phyloP scores from a whole-genome alignment of 164 flowering plant species.

The Berberis vulgaris region DNA sequence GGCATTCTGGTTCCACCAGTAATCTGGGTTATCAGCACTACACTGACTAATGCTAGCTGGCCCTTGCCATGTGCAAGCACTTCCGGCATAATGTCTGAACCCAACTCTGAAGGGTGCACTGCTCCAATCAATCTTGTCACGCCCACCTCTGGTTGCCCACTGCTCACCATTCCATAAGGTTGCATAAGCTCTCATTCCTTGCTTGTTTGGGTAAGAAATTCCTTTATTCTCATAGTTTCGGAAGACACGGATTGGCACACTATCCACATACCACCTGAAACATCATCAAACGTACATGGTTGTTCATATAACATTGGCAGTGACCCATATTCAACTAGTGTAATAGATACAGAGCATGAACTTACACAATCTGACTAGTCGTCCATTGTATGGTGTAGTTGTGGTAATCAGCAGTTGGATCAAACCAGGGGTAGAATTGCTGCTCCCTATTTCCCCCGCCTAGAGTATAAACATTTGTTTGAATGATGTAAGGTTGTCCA shows the following conservation, averaged over 20 bases:
- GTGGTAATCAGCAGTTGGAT: constrained; percentile 76
- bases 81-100: constrained; percentile 30
- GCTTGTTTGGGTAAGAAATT: constrained; percentile 55
- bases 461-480: constrained; percentile 65
- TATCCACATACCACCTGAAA: constrained; percentile 75
- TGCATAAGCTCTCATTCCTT: constrained; percentile 58
- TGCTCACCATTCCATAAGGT: constrained; percentile 77
- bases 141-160: constrained; percentile 84
- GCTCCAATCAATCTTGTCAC: constrained; percentile 51
- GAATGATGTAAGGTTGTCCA: constrained; percentile 67
- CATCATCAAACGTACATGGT: constrained; percentile 1
- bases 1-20: constrained; percentile 49
- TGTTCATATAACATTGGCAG: background rate
- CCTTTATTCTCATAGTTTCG: constrained; percentile 52
- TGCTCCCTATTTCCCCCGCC: constrained; percentile 67
- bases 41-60: constrained; percentile 43
- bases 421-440: constrained; percentile 80
- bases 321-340: no score
- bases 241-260: constrained; percentile 60
- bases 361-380: constrained; percentile 65
- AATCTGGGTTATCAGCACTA: constrained; percentile 25
- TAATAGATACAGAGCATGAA: constrained; percentile 1
- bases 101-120: constrained; percentile 55
- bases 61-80: constrained; percentile 60
- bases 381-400: constrained; percentile 90